Conservation (phyloP, 2,329 filamentous ascomycete genomes). For the Talaromyces piceae region DNA sequence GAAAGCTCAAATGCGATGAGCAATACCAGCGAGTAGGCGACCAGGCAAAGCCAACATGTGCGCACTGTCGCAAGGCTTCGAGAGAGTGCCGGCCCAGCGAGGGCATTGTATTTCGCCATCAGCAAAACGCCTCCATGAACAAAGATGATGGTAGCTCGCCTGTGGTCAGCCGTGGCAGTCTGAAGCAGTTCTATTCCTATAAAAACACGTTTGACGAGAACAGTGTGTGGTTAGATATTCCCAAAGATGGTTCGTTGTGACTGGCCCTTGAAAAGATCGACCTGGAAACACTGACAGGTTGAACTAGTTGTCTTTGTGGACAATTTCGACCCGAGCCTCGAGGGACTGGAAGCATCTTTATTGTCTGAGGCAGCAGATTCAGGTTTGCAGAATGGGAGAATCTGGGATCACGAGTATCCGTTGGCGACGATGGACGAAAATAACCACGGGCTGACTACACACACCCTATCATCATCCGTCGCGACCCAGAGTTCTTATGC, state of each 20-base stretch:
- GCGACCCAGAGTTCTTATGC: constrained; percentile 37
- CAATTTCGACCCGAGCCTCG: constrained; percentile 55
- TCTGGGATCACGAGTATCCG: constrained; percentile 23
- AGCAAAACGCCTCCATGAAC: constrained; percentile 64
- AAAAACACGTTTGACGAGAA: constrained; percentile 57
- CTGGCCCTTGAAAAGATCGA: background rate
- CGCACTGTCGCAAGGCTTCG: constrained; percentile 54
- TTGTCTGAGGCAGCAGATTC: constrained; percentile 24
- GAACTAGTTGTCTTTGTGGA: constrained; percentile 53
- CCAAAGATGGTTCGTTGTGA: constrained; percentile 35
- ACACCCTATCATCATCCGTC: constrained; percentile 48
- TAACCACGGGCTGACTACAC: constrained; percentile 47
- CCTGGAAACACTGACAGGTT: background rate
- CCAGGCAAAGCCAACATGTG: constrained; percentile 53
- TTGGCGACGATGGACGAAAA: constrained; percentile 25
- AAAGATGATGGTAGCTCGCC: constrained; percentile 35
- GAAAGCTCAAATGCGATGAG: constrained; percentile 60
- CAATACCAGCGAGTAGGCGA: constrained; percentile 32
- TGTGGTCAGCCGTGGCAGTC: constrained; percentile 29
- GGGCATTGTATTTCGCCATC: constrained; percentile 59
- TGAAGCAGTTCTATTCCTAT: constrained; percentile 59
- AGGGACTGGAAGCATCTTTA: constrained; percentile 36
- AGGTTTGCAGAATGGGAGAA: constrained; percentile 21
- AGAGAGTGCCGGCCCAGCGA: constrained; percentile 55
- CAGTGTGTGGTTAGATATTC: constrained; percentile 56